These are phyloP conservation scores for Schoenoplectus tabernaemontani DNA, from an alignment of 202 grass and related monocot genomes.

Conservation along the genomic window DNA sequence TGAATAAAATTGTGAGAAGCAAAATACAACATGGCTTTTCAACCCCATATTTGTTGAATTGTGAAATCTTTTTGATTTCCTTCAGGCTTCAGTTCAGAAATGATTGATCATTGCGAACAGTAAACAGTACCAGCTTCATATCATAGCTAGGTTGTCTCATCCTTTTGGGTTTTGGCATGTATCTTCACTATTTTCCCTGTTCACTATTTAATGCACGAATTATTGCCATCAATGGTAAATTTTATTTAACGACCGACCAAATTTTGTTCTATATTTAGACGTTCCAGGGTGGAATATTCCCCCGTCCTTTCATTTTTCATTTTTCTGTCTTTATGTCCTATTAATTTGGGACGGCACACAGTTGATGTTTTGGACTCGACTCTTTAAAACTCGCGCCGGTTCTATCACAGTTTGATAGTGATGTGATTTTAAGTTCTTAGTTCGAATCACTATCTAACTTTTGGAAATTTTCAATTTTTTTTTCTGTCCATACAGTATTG, in stretches of 20 bases:
- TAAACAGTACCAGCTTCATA: background rate
- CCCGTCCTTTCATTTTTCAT: conserved; percentile 18
- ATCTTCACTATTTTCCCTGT: background rate
- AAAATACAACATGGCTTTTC: background rate
- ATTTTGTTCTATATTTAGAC: background rate
- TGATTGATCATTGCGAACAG: conserved; percentile 1
- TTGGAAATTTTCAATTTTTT: too few relatives aligned
- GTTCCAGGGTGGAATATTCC: conserved; percentile 8
- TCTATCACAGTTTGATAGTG: too few relatives aligned
- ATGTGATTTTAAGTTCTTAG: too few relatives aligned
- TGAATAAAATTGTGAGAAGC: background rate
- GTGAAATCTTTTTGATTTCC: background rate
- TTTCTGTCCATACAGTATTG: too few relatives aligned
- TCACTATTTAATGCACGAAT: background rate
- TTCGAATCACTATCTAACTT: too few relatives aligned
- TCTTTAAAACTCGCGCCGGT: too few relatives aligned
- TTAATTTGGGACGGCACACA: too few relatives aligned
- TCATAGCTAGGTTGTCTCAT: conserved; percentile 9
- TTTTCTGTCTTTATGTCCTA: too few relatives aligned
- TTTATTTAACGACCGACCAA: background rate
- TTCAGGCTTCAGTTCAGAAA: background rate
- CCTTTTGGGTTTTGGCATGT: background rate
- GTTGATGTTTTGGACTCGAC: too few relatives aligned
- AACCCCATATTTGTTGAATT: background rate
- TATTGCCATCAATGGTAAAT: conserved; percentile 17